Conservation (phyloP, 192 early-diverging fungal genomes). For the Phlyctochytrium bullatum region DNA sequence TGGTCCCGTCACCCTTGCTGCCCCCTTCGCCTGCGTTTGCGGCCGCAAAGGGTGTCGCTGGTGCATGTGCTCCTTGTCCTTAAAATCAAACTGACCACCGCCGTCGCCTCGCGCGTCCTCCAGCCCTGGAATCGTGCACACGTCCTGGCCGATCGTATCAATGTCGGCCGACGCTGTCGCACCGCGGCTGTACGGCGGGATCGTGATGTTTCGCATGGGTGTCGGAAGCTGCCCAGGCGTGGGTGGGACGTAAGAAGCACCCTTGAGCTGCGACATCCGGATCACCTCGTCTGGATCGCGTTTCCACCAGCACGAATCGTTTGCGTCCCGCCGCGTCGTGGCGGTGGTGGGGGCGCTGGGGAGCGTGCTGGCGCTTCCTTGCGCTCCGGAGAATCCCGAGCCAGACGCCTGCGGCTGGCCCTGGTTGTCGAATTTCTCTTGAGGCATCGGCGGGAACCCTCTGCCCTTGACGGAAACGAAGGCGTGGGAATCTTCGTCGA, state of each 20-base stretch:
- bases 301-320: neutral
- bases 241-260: neutral
- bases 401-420: slow-evolving; percentile 22
- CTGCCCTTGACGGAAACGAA: slow-evolving; percentile 41
- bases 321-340: neutral
- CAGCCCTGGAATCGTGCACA: too few species aligned
- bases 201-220: neutral
- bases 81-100: too few species aligned
- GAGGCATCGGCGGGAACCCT: slow-evolving; percentile 75
- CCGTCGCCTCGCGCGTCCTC: too few species aligned
- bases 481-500: slow-evolving; percentile 47
- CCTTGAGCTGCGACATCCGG: neutral
- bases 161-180: neutral
- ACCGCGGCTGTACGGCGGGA: neutral
- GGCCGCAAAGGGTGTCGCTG: neutral
- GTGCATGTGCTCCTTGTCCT: neutral
- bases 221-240: neutral
- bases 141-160: neutral
- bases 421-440: slow-evolving; percentile 53
- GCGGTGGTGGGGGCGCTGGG: neutral
- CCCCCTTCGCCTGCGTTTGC: neutral
- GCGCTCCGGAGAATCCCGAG: slow-evolving; percentile 25
- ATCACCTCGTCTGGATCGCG: neutral
- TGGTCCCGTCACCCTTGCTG: neutral
- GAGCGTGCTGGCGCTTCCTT: neutral